These are phyloP conservation scores for Pseudohalonectria lignicola DNA, from an alignment of 2,329 filamentous ascomycete genomes.

Conservation along the genomic window DNA sequence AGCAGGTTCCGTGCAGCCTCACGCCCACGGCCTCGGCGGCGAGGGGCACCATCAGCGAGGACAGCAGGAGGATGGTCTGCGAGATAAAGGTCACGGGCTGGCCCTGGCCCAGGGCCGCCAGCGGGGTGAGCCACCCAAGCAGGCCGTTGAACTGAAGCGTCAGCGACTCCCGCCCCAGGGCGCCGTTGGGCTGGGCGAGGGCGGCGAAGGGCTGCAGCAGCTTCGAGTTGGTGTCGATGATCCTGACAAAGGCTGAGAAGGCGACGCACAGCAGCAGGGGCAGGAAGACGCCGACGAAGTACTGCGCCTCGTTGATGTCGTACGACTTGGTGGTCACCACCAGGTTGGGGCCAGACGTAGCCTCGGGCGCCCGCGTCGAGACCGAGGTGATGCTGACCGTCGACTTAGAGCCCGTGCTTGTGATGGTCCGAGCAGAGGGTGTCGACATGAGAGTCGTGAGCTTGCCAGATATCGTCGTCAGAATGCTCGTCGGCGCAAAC, in stretches of 20 bases:
- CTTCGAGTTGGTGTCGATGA: slow-evolving; percentile 27
- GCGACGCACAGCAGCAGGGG: slow-evolving; percentile 26
- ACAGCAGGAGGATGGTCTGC: slow-evolving; percentile 18
- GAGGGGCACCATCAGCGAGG: slow-evolving; percentile 23
- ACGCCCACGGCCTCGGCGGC: slow-evolving; percentile 27
- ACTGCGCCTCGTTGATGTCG: slow-evolving; percentile 15
- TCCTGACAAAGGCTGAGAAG: slow-evolving; percentile 25
- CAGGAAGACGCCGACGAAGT: slow-evolving; percentile 29
- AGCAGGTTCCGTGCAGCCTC: slow-evolving; percentile 23
- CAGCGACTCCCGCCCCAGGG: slow-evolving; percentile 26
- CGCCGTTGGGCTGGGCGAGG: slow-evolving; percentile 23
- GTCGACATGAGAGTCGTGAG: slow-evolving; percentile 17
- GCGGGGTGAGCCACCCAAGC: slow-evolving; percentile 20
- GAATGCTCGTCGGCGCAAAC: slow-evolving; percentile 10
- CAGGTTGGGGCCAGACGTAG: slow-evolving; percentile 1
- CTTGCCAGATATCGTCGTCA: slow-evolving; percentile 15
- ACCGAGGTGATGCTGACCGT: slow-evolving; percentile 14
- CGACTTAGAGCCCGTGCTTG: slow-evolving; percentile 11
- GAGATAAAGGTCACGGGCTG: slow-evolving; percentile 25
- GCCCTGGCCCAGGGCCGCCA: slow-evolving; percentile 20
- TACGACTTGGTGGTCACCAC: slow-evolving; percentile 12
- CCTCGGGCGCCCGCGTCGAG: slow-evolving; percentile 5
- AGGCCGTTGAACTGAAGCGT: slow-evolving; percentile 27
- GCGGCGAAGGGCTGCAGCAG: slow-evolving; percentile 32
- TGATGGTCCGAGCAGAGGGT: slow-evolving; percentile 11